Percentiles rank a stretch among this genome's conserved stretches.
Evolutionary conservation across 176 grass and related monocot species (phyloP).

Genomic region (Zizania latifolia): DNA sequence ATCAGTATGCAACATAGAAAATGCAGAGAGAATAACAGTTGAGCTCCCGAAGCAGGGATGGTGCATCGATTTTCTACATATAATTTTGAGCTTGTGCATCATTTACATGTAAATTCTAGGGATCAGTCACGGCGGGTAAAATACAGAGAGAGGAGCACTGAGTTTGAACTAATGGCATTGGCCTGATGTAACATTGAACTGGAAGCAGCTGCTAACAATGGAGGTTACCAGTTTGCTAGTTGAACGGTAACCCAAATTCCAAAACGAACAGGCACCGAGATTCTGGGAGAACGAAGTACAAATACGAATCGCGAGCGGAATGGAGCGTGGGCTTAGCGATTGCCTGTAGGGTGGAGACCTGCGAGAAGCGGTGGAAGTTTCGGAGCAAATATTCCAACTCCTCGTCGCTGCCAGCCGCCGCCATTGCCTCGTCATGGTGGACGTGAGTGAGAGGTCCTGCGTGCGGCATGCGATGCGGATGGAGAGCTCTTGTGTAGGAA

Average conservation of each 20-base stretch:
- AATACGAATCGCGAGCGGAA: background rate
- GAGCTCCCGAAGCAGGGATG: background rate
- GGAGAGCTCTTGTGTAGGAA: too few relatives aligned
- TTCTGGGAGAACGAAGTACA: background rate
- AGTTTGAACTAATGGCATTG: background rate
- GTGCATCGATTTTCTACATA: background rate
- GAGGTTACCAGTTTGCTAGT: background rate
- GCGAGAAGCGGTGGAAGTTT: constrained; percentile 62
- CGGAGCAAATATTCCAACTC: constrained; percentile 48
- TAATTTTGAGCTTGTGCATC: background rate
- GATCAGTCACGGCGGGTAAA: background rate
- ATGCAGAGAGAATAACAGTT: background rate
- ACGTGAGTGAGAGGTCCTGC: background rate
- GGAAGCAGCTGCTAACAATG: background rate
- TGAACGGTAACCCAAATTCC: background rate
- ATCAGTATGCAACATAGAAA: background rate
- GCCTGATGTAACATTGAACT: background rate
- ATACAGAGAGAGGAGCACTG: background rate
- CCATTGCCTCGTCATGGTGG: background rate
- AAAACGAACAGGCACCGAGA: background rate
- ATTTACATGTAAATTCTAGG: background rate
- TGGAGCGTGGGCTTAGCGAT: background rate
- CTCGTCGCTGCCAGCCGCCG: constrained; percentile 29
- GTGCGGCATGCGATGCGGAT: too few relatives aligned
- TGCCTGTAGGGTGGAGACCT: constrained; percentile 22